Base-by-base conservation (phyloP, 345 rosid genomes). In the Erysimum cheiranthoides region DNA sequence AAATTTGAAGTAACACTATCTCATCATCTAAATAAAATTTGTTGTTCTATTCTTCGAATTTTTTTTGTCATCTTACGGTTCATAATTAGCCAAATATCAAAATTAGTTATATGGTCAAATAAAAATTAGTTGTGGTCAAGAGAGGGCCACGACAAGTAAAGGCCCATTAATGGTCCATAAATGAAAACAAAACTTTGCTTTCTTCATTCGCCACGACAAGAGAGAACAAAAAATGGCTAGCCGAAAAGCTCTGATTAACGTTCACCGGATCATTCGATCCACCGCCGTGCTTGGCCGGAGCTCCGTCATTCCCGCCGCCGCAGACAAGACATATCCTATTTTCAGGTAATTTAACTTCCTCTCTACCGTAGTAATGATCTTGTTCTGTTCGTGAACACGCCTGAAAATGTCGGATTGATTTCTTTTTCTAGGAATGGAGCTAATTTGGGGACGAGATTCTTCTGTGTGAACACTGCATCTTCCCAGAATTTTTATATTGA, bases 201-300 rank as follows among this genome's bases (percentile, higher is more conserved):
- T 54, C 34, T 63, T 13, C 61, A 45, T 32, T 35, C 28, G 51
- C 68, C 9, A 13, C 8, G 36, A 28, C 5, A 10, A 61, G 21
- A 12, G 11, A 70, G 14, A 35, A n/a, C 1, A 43, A 8, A 21
- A 56, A 70, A 84, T 84, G 89, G 79, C 84, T 42, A 71, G 56
- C 79, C 75, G 89, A 70, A 84, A 82, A 80, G 84, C 85, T 35
- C 49, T 87, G 39, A 53, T 80, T 5, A 73, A 80, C 75, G 80
- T 31, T 71, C 82, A 61, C 58, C 82, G 93, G 8, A 60, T 87
- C 79, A 47, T 91, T 70, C 70, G 76, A 57, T 75, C 87, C 67
- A 49, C 81, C 60, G 17, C 79, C 0, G 65, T 71, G 56, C 36
- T 31, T 50, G 0, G 36, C 61, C 85, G 76, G 18, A 67, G 54